Base-by-base conservation (phyloP, 1,139 yeast species). In the Lipomyces yarrowii region DNA sequence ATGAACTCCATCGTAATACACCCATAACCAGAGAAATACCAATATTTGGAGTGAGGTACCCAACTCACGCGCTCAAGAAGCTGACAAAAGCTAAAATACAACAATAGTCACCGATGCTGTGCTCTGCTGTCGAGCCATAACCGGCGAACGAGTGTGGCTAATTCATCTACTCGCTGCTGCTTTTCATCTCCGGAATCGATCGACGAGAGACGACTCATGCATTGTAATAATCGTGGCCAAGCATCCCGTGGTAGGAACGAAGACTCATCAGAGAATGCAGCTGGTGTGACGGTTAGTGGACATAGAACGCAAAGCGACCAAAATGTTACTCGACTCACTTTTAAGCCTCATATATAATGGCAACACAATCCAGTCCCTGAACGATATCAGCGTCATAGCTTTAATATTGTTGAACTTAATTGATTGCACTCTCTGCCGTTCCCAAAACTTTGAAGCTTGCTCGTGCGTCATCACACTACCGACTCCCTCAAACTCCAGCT, bases 121-220 rank as follows among this genome's bases (percentile, higher is more conserved):
- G 21, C n/a, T 21, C 21, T 42, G 48, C 48, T 52, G 26, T 7
- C 21, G 7, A 21, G 6, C 46, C 39, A 32, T 18, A 56, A 4
- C 37, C 10, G 30, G 35, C 42, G 42, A 10, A 56, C 42, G 13
- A 33, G 2, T 18, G 13, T 32, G n/a, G 61, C 60, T 54, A 86
- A 74, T 59, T 80, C 82, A 61, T 86, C 87, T 18, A 87, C 77
- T n/a, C 81, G 77, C 56, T 77, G 77, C 70, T 87, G 90, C 65
- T 82, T 82, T 23, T 82, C 82, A 71, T 86, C 87, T 11, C 77
- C 79, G 0, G 87, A 81, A 58, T 82, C 83, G 2, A 86, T 80
- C 0, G 85, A 79, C 18, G 83, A 80, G 35, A 87, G 74, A 46
- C 84, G 78, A 18, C 87, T 85, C 68, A 86, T 82, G 71, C 91